Conservation (phyloP, 768 basidiomycete genomes). For the Collybia sp. region DNA sequence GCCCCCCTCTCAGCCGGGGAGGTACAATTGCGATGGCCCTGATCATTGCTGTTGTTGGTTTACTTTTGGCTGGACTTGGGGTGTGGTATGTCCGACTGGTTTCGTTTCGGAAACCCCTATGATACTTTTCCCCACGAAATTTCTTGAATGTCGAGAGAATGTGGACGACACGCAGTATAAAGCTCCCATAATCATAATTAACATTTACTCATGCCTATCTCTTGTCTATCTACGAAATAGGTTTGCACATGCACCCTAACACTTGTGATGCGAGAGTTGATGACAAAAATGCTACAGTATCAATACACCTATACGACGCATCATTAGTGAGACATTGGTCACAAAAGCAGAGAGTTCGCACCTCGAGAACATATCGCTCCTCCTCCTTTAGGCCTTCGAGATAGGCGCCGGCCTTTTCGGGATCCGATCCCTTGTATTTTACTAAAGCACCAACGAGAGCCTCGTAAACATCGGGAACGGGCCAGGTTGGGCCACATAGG, state of each 20-base stretch:
- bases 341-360: constrained; percentile 21
- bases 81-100: constrained; percentile 30
- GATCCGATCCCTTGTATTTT: constrained; percentile 61
- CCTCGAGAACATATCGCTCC: constrained; percentile 97
- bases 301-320: constrained; percentile 18
- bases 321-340: background rate
- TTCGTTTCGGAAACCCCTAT: background rate
- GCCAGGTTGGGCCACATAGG: constrained; percentile 98
- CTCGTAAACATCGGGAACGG: constrained; percentile 97
- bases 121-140: background rate
- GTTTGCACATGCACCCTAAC: too few relatives aligned
- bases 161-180: too few relatives aligned
- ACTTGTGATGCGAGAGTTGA: too few relatives aligned
- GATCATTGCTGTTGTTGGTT: constrained; percentile 56
- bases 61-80: constrained; percentile 47
- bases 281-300: too few relatives aligned
- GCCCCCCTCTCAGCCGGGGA: constrained; percentile 48
- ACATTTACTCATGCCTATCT: too few relatives aligned
- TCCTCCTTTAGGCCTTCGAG: constrained; percentile 92
- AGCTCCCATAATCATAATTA: too few relatives aligned
- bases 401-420: constrained; percentile 68
- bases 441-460: constrained; percentile 81
- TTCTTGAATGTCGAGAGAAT: background rate
- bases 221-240: too few relatives aligned
- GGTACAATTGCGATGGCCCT: constrained; percentile 71